phyloP scores from a whole-genome alignment of 345 rosid species.

The Fremontodendron californicum region DNA sequence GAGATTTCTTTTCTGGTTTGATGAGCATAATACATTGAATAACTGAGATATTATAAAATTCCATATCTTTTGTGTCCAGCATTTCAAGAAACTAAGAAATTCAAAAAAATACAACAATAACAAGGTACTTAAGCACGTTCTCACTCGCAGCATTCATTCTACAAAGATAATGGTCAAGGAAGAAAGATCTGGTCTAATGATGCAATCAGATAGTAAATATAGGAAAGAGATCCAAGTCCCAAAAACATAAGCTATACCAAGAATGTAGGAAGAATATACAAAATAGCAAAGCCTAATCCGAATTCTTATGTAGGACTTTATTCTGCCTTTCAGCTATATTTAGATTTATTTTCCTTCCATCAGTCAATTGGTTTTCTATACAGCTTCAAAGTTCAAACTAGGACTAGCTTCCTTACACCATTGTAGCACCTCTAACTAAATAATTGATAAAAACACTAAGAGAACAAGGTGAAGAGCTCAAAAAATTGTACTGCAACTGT shows the following conservation, averaged over 20 bases:
- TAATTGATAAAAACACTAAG: not conserved
- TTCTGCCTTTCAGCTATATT: not conserved
- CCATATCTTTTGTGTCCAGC: not conserved
- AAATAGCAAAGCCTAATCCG: not conserved
- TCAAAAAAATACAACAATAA: not conserved
- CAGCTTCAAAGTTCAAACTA: not conserved
- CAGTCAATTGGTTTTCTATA: not conserved
- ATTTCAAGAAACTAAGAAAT: slow-evolving; percentile 1
- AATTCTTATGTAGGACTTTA: not conserved
- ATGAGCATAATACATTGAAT: not conserved
- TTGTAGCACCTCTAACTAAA: slow-evolving; percentile 1
- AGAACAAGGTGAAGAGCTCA: not conserved
- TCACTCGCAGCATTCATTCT: not conserved
- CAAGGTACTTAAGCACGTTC: slow-evolving; percentile 18
- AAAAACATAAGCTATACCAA: not conserved
- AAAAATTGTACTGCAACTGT: not conserved
- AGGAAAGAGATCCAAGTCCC: not conserved
- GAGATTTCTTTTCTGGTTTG: slow-evolving; percentile 4
- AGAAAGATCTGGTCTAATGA: not conserved
- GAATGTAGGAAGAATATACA: not conserved
- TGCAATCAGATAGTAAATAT: not conserved
- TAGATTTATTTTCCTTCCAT: slow-evolving; percentile 9
- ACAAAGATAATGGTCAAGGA: not conserved
- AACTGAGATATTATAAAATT: not conserved
- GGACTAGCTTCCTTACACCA: not conserved